phyloP scores from a whole-genome alignment of 805 yeast genomes.

The Metschnikowia arizonensis region DNA sequence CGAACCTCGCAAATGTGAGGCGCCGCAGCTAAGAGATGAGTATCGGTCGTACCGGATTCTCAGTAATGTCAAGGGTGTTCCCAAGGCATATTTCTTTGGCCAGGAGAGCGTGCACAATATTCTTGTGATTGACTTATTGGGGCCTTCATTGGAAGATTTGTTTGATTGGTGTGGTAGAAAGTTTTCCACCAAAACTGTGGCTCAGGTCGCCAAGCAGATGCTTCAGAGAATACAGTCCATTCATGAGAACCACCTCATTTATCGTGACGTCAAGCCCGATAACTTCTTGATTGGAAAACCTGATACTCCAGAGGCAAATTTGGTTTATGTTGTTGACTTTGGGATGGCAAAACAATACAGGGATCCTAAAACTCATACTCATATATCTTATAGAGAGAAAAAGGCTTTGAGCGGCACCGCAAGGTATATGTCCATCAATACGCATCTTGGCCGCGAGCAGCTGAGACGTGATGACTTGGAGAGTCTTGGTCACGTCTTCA shows the following conservation, averaged over 20 bases:
- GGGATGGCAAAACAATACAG: slow-evolving; percentile 99
- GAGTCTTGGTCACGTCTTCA: slow-evolving; percentile 93
- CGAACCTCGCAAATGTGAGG: slow-evolving; percentile 94
- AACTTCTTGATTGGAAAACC: slow-evolving; percentile 93
- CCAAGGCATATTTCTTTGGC: slow-evolving; percentile 96
- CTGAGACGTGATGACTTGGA: slow-evolving; percentile 95
- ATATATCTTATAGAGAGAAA: slow-evolving; percentile 94
- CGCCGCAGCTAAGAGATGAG: slow-evolving; percentile 96
- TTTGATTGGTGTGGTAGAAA: slow-evolving; percentile 98
- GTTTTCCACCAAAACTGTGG: slow-evolving; percentile 83
- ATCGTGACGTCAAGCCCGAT: slow-evolving; percentile 96
- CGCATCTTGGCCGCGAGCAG: slow-evolving; percentile 96
- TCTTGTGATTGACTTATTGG: slow-evolving; percentile 87
- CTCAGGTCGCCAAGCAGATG: slow-evolving; percentile 94
- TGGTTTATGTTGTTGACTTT: slow-evolving; percentile 87
- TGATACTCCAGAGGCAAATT: slow-evolving; percentile 75
- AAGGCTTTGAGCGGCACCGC: slow-evolving; percentile 97
- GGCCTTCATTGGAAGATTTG: slow-evolving; percentile 92
- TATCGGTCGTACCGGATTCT: slow-evolving; percentile 90
- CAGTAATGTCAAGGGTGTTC: slow-evolving; percentile 79
- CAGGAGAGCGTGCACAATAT: slow-evolving; percentile 97
- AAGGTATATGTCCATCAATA: slow-evolving; percentile 96
- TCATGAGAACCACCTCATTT: slow-evolving; percentile 86
- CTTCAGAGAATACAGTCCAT: slow-evolving; percentile 77
- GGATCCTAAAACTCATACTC: slow-evolving; percentile 92